Evolutionary conservation across 495 filamentous ascomycete species (phyloP), one percentile per base, ranked within the genome.

Genomic region (Penicillium antarcticum): DNA sequence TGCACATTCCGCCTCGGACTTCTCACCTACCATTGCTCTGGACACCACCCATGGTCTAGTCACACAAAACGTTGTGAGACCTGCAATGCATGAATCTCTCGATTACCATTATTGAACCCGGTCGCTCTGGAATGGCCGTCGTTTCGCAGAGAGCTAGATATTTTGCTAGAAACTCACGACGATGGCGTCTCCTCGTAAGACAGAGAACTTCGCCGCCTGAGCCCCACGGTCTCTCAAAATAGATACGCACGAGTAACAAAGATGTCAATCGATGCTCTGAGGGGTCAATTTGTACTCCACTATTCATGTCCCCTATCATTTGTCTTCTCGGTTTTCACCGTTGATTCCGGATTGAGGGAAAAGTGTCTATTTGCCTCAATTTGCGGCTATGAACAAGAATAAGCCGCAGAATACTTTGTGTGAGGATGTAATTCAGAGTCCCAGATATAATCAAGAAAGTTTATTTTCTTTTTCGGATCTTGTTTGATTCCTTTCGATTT

Each of bases 81-180:
- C 56, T 45, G 21, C 52, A 58, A 55, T 38, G 50, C 62, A 61
- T 63, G 39, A 38, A 46, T 56, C 50, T 29, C 51, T 32, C 29
- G 33, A 33, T 42, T 23, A 35, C 18, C 16, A 35, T 51, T 32
- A 53, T 61, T 60, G 55, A 66, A 49, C 54, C 61, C 10, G 14
- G 36, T 17, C 26, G 50, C 58, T 61, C 55, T 52, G 38, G 16
- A n/a, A 17, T 17, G 32, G 46, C 54, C 49, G 51, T 45, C 23
- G 37, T 31, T 37, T 47, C 61, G 60, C 45, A 58, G 42, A 58
- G 19, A 51, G 17, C 43, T 49, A 57, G 52, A 42, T 36, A 53
- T 52, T 10, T 49, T 62, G 37, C 55, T 57, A 13, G 59, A 37
- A 57, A 41, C n/a, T 29, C 31, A 13, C 42, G 45, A n/a, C 19